These are phyloP conservation scores for Clitoria ternatea DNA, from an alignment of 306 rosid species.

Conservation along the genomic window DNA sequence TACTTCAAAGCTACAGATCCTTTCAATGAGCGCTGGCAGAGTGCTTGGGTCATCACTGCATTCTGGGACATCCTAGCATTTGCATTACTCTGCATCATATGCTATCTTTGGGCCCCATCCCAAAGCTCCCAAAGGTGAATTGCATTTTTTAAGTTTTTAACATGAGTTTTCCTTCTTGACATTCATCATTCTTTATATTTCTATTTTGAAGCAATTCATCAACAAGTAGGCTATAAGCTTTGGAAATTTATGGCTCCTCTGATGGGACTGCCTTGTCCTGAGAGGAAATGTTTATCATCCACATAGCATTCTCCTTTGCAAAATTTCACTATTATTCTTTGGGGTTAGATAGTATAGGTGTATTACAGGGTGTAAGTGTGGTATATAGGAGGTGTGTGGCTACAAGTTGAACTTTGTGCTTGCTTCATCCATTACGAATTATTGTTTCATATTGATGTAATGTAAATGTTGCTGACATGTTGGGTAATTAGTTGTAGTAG, in stretches of 20 bases:
- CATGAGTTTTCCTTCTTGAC: not conserved
- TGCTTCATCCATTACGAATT: not conserved
- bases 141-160: not conserved
- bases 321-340: not conserved
- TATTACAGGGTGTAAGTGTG: slow-evolving; percentile 9
- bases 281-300: slow-evolving; percentile 1
- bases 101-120: slow-evolving; percentile 98
- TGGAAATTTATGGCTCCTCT: slow-evolving; percentile 10
- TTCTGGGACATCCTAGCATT: slow-evolving; percentile 92
- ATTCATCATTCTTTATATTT: slow-evolving; percentile 2
- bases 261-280: slow-evolving; percentile 4
- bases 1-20: slow-evolving; percentile 99
- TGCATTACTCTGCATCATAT: slow-evolving; percentile 75
- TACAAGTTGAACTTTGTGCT: slow-evolving; percentile 5
- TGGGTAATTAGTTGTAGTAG: not conserved
- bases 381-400: not conserved
- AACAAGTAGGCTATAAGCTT: slow-evolving; percentile 6
- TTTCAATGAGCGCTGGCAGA: slow-evolving; percentile 93
- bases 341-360: not conserved
- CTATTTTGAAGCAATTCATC: not conserved
- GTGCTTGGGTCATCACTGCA: slow-evolving; percentile 95
- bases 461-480: not conserved
- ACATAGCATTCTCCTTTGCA: not conserved
- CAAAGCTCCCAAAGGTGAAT: slow-evolving; percentile 91
- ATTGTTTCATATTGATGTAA: not conserved